Conservation (phyloP, 495 filamentous ascomycete species). For the Penicillium macrosclerotiorum region DNA sequence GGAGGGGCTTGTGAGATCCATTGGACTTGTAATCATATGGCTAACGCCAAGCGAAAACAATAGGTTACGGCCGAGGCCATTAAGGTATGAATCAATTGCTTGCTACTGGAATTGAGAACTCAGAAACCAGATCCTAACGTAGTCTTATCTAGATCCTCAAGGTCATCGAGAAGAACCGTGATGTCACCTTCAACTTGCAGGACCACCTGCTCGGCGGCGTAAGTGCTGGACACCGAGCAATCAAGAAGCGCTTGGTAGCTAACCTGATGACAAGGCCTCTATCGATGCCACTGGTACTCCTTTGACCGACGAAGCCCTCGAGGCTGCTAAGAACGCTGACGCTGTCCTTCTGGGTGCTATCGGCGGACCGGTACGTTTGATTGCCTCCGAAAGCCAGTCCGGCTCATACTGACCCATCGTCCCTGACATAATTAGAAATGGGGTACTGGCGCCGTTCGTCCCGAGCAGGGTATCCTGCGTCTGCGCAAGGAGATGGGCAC, state of each 20-base stretch:
- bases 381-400: conserved; percentile 7
- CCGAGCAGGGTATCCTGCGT: conserved; percentile 89
- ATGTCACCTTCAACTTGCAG: conserved; percentile 83
- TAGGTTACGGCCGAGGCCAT: conserved; percentile 70
- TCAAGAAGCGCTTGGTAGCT: background rate
- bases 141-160: conserved; percentile 52
- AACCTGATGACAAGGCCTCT: conserved; percentile 53
- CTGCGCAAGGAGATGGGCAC: conserved; percentile 93
- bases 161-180: conserved; percentile 65
- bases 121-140: conserved; percentile 8
- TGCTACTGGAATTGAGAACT: conserved; percentile 1
- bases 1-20: too few species aligned
- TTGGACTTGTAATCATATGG: background rate
- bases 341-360: conserved; percentile 93
- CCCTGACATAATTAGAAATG: conserved; percentile 64
- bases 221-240: conserved; percentile 38
- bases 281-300: conserved; percentile 79
- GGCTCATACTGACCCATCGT: too few species aligned
- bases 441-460: conserved; percentile 85
- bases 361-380: conserved; percentile 71
- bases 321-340: conserved; percentile 84
- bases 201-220: conserved; percentile 92
- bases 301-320: conserved; percentile 80
- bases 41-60: conserved; percentile 8
- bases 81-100: conserved; percentile 58